Conservation (phyloP, 345 rosid species). For the Eucalyptus tenuipes region DNA sequence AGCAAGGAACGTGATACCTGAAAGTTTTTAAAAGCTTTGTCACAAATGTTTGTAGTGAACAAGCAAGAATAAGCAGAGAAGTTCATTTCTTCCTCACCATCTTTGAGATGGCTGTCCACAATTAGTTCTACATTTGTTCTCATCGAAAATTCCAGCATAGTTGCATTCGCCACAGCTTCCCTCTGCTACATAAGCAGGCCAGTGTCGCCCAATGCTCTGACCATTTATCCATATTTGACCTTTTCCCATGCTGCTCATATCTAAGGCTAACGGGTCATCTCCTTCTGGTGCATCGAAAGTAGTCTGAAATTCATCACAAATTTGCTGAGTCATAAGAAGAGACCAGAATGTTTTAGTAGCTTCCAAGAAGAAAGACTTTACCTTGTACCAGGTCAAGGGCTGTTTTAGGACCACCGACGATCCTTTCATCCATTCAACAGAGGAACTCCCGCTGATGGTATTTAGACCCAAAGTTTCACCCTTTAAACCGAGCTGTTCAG, state of each 20-base stretch:
- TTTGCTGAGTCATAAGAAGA: not conserved
- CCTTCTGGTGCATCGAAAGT: slow-evolving; percentile 34
- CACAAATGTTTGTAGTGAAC: not conserved
- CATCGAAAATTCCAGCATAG: slow-evolving; percentile 19
- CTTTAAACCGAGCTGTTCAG: slow-evolving; percentile 1
- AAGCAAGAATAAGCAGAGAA: not conserved
- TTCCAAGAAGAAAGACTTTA: not conserved
- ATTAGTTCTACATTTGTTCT: slow-evolving; percentile 26
- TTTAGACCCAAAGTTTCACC: slow-evolving; percentile 3
- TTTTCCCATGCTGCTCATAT: slow-evolving; percentile 41
- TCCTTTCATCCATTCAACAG: slow-evolving; percentile 1
- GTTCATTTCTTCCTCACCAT: slow-evolving; percentile 12
- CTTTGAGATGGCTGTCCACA: slow-evolving; percentile 38
- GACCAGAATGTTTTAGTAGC: not conserved
- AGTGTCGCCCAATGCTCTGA: slow-evolving; percentile 32
- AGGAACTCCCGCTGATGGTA: slow-evolving; percentile 2
- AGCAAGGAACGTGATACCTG: slow-evolving; percentile 41
- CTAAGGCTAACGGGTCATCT: slow-evolving; percentile 27
- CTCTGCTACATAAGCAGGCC: slow-evolving; percentile 29
- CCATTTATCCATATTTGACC: slow-evolving; percentile 46
- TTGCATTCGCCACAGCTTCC: slow-evolving; percentile 19
- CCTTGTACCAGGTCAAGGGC: slow-evolving; percentile 13
- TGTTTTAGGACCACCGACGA: not conserved
- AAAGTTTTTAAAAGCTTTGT: not conserved
- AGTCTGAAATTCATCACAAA: slow-evolving; percentile 7